A percentile compares a stretch with the other conserved stretches of the same genome.
phyloP scores from a whole-genome alignment of 2,329 filamentous ascomycete species.

The Trichophyton simii region DNA sequence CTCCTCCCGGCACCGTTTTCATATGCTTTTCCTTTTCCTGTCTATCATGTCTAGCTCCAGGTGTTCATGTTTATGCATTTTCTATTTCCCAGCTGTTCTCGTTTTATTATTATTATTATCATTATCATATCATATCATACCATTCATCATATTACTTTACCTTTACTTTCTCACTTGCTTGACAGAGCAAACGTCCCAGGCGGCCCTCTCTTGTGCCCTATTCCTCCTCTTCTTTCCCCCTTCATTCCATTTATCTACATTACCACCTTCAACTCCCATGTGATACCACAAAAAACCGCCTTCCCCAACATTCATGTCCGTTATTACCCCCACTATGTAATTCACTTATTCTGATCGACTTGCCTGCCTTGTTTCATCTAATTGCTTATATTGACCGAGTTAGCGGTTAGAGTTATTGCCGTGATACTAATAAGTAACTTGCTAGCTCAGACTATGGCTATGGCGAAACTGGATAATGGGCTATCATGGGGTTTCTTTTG shows the following conservation, averaged over 20 bases:
- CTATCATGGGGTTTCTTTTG: background rate
- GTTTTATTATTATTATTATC: background rate
- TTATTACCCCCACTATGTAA: background rate
- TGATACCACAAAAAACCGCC: background rate
- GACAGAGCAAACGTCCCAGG: background rate
- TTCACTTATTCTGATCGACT: background rate
- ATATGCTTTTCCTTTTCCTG: background rate
- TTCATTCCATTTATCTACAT: background rate
- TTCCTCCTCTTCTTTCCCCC: slow-evolving; percentile 6
- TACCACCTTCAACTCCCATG: background rate
- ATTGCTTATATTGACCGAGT: background rate
- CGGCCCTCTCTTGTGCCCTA: slow-evolving; percentile 10
- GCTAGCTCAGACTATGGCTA: background rate
- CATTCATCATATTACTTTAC: background rate
- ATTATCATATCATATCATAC: background rate
- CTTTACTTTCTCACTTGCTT: no score
- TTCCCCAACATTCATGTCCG: background rate
- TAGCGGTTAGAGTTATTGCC: background rate
- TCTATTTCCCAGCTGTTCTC: no score
- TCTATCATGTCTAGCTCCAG: background rate
- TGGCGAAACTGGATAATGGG: background rate
- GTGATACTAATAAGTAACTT: background rate
- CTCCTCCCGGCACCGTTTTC: background rate
- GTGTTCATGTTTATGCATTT: background rate
- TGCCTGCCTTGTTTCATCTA: background rate